A percentile compares a stretch with the other conserved stretches of the same genome.
Conservation (phyloP, 805 yeast species). For the Lachancea dasiensis region DNA sequence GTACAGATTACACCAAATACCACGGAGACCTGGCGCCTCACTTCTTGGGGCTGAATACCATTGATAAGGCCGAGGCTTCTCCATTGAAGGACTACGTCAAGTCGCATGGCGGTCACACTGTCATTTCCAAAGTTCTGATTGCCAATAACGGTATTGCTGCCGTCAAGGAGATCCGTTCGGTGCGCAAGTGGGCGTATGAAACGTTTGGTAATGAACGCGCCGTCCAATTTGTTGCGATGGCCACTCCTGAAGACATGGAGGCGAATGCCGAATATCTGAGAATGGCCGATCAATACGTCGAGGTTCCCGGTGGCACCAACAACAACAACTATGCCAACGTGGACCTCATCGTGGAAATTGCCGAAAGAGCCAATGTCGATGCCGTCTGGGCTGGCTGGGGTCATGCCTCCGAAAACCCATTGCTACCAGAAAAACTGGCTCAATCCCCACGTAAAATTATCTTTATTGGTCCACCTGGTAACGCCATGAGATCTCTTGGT, state of each 20-base stretch:
- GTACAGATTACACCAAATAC: slow-evolving; percentile 30
- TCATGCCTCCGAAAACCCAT: slow-evolving; percentile 98
- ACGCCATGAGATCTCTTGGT: slow-evolving; percentile 99
- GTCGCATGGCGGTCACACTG: slow-evolving; percentile 90
- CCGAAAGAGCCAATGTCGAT: slow-evolving; percentile 92
- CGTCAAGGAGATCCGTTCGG: slow-evolving; percentile 94
- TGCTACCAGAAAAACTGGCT: slow-evolving; percentile 87
- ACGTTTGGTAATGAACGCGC: slow-evolving; percentile 96
- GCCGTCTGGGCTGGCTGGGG: slow-evolving; percentile 99
- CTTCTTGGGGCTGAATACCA: slow-evolving; percentile 77
- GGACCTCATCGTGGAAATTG: slow-evolving; percentile 92
- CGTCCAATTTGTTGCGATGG: slow-evolving; percentile 94
- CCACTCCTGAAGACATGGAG: slow-evolving; percentile 97
- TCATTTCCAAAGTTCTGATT: slow-evolving; percentile 78
- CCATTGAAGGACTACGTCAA: slow-evolving; percentile 77
- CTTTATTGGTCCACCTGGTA: slow-evolving; percentile 98
- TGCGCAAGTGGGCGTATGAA: slow-evolving; percentile 98
- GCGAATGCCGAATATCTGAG: slow-evolving; percentile 97
- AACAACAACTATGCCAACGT: slow-evolving; percentile 98
- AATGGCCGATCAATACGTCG: slow-evolving; percentile 98
- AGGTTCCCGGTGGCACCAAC: slow-evolving; percentile 99
- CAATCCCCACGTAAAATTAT: slow-evolving; percentile 85
- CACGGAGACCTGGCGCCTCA: slow-evolving; percentile 53
- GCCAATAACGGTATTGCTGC: slow-evolving; percentile 99
- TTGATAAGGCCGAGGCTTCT: slow-evolving; percentile 72